Percentiles rank a stretch among this genome's conserved stretches.
Conservation (phyloP, 495 filamentous ascomycete genomes). For the Letharia columbiana region DNA sequence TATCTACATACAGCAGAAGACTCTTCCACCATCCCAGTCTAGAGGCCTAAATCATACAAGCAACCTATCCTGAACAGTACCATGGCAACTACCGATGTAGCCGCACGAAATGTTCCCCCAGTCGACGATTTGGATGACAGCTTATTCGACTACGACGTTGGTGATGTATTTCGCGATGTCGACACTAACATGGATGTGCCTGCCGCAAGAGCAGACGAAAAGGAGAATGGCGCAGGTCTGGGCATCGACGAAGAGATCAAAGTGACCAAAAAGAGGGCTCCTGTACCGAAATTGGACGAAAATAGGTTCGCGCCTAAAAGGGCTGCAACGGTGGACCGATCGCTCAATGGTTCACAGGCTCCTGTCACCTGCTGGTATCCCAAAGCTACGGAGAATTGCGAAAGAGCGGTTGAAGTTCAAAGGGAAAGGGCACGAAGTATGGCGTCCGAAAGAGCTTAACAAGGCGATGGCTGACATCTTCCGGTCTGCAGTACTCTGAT, state of each 20-base stretch:
- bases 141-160: constrained; percentile 62
- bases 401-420: constrained; percentile 69
- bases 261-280: constrained; percentile 62
- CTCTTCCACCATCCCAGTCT: neutral
- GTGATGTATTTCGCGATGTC: constrained; percentile 41
- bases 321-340: neutral
- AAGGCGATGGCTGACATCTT: constrained; percentile 15
- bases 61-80: neutral
- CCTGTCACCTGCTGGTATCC: constrained; percentile 71
- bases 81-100: constrained; percentile 21
- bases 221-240: constrained; percentile 36
- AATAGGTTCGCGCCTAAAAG: constrained; percentile 43
- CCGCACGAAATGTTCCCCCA: constrained; percentile 21
- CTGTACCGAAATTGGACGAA: constrained; percentile 81
- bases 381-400: constrained; percentile 64
- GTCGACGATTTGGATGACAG: constrained; percentile 43
- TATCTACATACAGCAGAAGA: neutral
- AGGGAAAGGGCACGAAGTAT: constrained; percentile 89
- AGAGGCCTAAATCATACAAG: neutral
- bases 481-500: constrained; percentile 63
- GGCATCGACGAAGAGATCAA: constrained; percentile 85
- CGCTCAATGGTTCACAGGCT: constrained; percentile 41
- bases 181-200: constrained; percentile 29
- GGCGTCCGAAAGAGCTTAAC: constrained; percentile 13
- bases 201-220: constrained; percentile 32